Percentiles rank a stretch among this genome's conserved stretches.
Conservation (phyloP, 1,284 basidiomycete species). For the Tetrapyrgos nigripes region DNA sequence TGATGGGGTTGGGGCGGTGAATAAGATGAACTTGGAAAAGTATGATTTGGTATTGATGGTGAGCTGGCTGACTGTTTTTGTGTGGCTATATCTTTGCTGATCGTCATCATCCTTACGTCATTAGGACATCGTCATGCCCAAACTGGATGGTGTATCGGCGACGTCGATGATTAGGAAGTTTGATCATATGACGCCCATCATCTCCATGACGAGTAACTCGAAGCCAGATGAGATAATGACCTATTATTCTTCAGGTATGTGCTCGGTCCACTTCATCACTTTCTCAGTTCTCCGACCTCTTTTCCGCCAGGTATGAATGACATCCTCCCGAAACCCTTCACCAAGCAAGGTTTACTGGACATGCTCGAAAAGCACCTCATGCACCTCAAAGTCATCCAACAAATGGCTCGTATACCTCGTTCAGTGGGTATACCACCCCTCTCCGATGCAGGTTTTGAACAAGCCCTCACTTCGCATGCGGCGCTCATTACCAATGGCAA, state of each 20-base stretch:
- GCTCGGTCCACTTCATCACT: not conserved
- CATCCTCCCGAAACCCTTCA: conserved; percentile 97
- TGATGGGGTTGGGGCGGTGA: conserved; percentile 92
- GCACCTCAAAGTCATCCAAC: conserved; percentile 91
- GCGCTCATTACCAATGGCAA: conserved; percentile 18
- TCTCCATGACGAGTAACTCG: conserved; percentile 96
- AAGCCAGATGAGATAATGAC: conserved; percentile 91
- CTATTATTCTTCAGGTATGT: conserved; percentile 81
- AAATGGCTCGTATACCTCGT: conserved; percentile 75
- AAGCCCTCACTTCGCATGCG: conserved; percentile 50
- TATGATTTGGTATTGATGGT: conserved; percentile 97
- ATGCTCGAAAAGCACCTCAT: conserved; percentile 98
- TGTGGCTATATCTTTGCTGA: not conserved
- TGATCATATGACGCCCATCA: conserved; percentile 94
- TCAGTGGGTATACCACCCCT: conserved; percentile 77
- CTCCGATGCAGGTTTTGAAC: conserved; percentile 65
- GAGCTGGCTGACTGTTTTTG: conserved; percentile 32
- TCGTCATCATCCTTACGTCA: not conserved
- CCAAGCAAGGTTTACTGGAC: conserved; percentile 87
- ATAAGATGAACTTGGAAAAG: conserved; percentile 95
- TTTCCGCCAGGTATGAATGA: conserved; percentile 86
- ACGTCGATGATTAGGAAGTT: conserved; percentile 95
- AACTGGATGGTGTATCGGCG: conserved; percentile 89
- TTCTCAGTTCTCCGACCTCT: not conserved
- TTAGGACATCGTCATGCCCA: conserved; percentile 94